phyloP scores from a whole-genome alignment of 2,329 filamentous ascomycete species.

The Epichloe glyceriae region DNA sequence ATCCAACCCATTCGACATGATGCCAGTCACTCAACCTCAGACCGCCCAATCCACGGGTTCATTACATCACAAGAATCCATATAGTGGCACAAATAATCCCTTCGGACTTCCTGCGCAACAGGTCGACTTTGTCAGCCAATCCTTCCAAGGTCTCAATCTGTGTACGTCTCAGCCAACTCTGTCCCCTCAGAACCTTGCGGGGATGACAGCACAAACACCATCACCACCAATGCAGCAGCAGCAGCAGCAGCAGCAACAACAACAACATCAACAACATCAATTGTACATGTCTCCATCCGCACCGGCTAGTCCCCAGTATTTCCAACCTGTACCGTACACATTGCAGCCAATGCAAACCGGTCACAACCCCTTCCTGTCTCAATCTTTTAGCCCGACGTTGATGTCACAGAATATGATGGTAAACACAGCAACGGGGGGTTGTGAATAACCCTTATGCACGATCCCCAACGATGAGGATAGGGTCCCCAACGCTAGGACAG shows the following conservation, averaged over 20 bases:
- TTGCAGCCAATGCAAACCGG: slow-evolving; percentile 27
- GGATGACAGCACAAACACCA: neutral
- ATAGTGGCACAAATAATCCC: slow-evolving; percentile 50
- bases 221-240: slow-evolving; percentile 13
- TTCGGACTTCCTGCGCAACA: slow-evolving; percentile 42
- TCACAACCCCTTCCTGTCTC: slow-evolving; percentile 41
- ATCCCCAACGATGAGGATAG: slow-evolving; percentile 37
- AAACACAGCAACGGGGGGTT: slow-evolving; percentile 24
- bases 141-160: slow-evolving; percentile 65
- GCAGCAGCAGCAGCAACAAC: slow-evolving; percentile 22
- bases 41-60: slow-evolving; percentile 54
- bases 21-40: slow-evolving; percentile 40
- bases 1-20: slow-evolving; percentile 57
- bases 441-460: slow-evolving; percentile 36
- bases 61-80: slow-evolving; percentile 44
- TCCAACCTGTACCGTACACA: slow-evolving; percentile 20
- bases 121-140: slow-evolving; percentile 41
- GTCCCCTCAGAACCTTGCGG: slow-evolving; percentile 53
- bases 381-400: slow-evolving; percentile 18
- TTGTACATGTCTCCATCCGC: slow-evolving; percentile 31
- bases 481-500: slow-evolving; percentile 35
- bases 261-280: slow-evolving; percentile 25
- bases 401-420: slow-evolving; percentile 26
- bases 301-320: slow-evolving; percentile 27
- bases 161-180: slow-evolving; percentile 42